Evolutionary conservation across 805 yeast genomes (phyloP), one percentile per base, ranked within the genome.

Genomic region (Suhomyces sp.): DNA sequence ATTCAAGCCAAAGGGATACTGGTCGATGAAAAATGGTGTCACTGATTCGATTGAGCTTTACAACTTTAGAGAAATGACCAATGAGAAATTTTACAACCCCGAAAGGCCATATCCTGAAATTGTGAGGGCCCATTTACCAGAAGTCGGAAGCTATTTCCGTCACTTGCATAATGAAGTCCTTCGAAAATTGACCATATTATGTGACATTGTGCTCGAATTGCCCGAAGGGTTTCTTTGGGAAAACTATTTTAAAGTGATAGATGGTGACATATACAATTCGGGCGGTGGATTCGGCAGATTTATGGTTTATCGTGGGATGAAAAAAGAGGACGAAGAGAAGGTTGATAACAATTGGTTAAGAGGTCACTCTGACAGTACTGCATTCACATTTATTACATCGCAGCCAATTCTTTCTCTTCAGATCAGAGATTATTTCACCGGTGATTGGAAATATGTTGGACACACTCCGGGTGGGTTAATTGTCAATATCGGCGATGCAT

Each of bases 321-420:
- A 58, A 15, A 52, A 60, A 2, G 62, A 60, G 35, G 68, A 65
- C 44, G 60, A 58, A 33, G 45, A 48, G 45, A 66, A 63, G 50
- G 66, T 62, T 2, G 65, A 61, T 39, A 59, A 60, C 29, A 62
- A 63, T 43, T 63, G 66, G 67, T 56, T 66, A 24, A 56, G 71
- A 44, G 71, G 71, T 6, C 71, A 66, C 51, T 66, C 71, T 4
- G 71, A 66, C 48, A 58, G 66, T 19, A 63, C 65, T 15, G 71
- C 63, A 5, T 66, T 66, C 39, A 66, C 71, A 5, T 66, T 66
- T 48, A 64, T 66, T 25, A 64, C 71, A 6, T 64, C 68, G 17
- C 71, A 66, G 49, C 71, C 71, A 13, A 66, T 66, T 24, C 55
- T 64, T 22, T 64, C 69, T 6, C 53, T 66, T 19, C 69, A 66